A percentile compares a stretch with the other conserved stretches of the same genome.
Evolutionary conservation across 306 rosid species (phyloP).

Genomic region (Quercus variabilis): DNA sequence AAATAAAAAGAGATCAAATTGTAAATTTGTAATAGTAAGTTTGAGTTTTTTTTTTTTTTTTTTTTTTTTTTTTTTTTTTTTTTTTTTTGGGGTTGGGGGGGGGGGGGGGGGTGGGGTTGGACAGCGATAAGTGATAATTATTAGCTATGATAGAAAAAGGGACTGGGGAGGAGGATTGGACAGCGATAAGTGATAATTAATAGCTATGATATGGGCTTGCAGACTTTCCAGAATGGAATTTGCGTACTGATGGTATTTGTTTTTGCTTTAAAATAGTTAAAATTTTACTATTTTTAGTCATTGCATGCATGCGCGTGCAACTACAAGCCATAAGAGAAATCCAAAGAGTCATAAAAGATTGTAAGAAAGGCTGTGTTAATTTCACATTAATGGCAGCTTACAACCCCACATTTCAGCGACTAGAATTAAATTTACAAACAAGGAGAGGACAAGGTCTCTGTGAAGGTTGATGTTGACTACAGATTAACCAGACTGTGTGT

Average conservation of each 20-base stretch:
- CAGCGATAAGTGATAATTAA: too few relatives aligned
- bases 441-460: not conserved
- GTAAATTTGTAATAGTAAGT: too few relatives aligned
- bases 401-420: not conserved
- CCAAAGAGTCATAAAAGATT: not conserved
- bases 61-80: too few relatives aligned
- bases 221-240: not conserved
- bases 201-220: not conserved
- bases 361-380: not conserved
- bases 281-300: not conserved
- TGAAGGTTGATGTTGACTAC: slow-evolving; percentile 35
- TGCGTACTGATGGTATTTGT: not conserved
- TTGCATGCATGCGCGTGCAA: not conserved
- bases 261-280: too few relatives aligned
- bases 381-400: not conserved
- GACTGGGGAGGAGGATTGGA: too few relatives aligned
- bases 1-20: too few relatives aligned
- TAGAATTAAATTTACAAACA: slow-evolving; percentile 14
- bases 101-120: too few relatives aligned
- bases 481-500: slow-evolving; percentile 16
- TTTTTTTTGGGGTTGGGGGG: too few relatives aligned
- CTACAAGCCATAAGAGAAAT: too few relatives aligned
- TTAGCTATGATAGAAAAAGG: too few relatives aligned
- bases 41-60: too few relatives aligned
- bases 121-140: too few relatives aligned